Conservation (phyloP, 139 green algal species). For the Chlorella sp. region DNA sequence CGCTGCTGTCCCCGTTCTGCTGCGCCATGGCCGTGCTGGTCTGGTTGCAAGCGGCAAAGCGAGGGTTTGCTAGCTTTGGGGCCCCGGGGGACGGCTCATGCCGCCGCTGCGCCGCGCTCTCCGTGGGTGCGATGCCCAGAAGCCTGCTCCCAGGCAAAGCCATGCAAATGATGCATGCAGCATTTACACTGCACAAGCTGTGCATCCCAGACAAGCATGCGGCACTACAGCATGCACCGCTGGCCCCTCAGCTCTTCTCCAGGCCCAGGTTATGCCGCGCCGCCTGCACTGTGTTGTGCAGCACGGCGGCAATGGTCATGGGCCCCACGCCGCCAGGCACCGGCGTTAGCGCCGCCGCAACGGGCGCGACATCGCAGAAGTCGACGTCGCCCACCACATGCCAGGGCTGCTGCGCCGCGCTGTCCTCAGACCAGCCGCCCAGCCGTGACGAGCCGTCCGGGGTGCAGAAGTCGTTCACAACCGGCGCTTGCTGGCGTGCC, state of each 20-base stretch:
- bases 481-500: neutral
- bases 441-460: neutral
- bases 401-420: slow-evolving; percentile 18
- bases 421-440: no score
- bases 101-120: no score
- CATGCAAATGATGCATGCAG: no score
- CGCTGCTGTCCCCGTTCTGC: slow-evolving; percentile 4
- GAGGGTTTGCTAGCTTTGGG: no score
- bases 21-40: neutral
- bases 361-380: slow-evolving; percentile 66
- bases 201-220: no score
- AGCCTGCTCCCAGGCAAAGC: no score
- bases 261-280: slow-evolving; percentile 28
- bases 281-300: slow-evolving; percentile 77
- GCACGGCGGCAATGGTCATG: slow-evolving; percentile 98
- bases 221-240: no score
- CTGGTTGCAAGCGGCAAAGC: no score
- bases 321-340: slow-evolving; percentile 97
- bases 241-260: neutral
- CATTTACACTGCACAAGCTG: no score
- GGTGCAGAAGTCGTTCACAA: neutral
- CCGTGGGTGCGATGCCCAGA: no score
- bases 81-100: no score
- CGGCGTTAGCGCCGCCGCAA: slow-evolving; percentile 89
- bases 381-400: slow-evolving; percentile 91